These are phyloP conservation scores for Aspergillus sp. DNA, from an alignment of 2,329 filamentous ascomycete species.

Conservation along the genomic window DNA sequence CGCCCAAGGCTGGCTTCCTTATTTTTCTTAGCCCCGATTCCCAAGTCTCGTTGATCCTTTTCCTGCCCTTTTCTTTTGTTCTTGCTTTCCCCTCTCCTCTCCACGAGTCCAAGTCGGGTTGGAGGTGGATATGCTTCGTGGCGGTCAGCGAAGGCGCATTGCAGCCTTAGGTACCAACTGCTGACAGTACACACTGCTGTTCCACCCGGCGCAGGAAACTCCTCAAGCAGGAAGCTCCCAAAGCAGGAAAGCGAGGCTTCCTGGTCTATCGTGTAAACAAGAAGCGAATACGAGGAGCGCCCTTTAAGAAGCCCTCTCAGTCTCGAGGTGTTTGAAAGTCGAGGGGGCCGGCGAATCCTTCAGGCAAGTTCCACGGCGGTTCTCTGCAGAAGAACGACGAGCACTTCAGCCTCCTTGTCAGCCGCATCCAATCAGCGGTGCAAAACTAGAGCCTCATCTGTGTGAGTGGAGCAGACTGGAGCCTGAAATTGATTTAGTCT, in stretches of 20 bases:
- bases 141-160: constrained; percentile 14
- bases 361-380: constrained; percentile 21
- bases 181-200: neutral
- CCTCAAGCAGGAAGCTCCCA: neutral
- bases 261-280: neutral
- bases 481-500: neutral
- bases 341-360: neutral
- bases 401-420: constrained; percentile 24
- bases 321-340: neutral
- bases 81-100: neutral
- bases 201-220: neutral
- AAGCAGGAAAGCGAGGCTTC: neutral
- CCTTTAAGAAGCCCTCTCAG: neutral
- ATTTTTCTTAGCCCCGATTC: constrained; percentile 2
- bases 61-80: neutral
- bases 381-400: constrained; percentile 20
- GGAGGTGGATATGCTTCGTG: constrained; percentile 3
- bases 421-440: constrained; percentile 17
- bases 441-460: constrained; percentile 19
- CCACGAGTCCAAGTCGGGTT: neutral
- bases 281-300: neutral
- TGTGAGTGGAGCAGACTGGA: constrained; percentile 7
- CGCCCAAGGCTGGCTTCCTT: neutral
- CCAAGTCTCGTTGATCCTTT: neutral
- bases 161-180: constrained; percentile 15